phyloP scores from a whole-genome alignment of 2,329 filamentous ascomycete genomes.

The Stagonosporopsis cucurbitacearum region DNA sequence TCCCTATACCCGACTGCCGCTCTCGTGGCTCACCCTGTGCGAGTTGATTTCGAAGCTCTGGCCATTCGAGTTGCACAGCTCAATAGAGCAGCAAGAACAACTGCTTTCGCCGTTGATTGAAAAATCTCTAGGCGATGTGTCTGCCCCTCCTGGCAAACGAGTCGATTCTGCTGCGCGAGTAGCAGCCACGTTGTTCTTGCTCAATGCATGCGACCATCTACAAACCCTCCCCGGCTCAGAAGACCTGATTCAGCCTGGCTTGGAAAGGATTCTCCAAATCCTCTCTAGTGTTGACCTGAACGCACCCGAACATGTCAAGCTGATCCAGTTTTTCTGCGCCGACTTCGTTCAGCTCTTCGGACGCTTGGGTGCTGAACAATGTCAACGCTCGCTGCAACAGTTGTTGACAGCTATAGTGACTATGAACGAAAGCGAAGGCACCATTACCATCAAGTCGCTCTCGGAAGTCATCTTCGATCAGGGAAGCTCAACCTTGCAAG shows the following conservation, averaged over 20 bases:
- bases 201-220: slow-evolving; percentile 35
- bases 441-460: slow-evolving; percentile 25
- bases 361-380: slow-evolving; percentile 23
- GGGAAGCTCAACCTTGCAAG: slow-evolving; percentile 26
- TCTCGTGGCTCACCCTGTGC: slow-evolving; percentile 41
- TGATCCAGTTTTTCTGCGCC: slow-evolving; percentile 37
- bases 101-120: slow-evolving; percentile 35
- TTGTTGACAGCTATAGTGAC: slow-evolving; percentile 28
- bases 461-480: slow-evolving; percentile 32
- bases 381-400: slow-evolving; percentile 24
- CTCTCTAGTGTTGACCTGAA: slow-evolving; percentile 26
- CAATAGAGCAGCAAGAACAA: slow-evolving; percentile 30
- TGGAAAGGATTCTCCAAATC: slow-evolving; percentile 33
- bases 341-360: slow-evolving; percentile 36
- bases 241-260: slow-evolving; percentile 25
- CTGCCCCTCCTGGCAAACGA: slow-evolving; percentile 16
- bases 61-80: slow-evolving; percentile 40
- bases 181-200: slow-evolving; percentile 37
- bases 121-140: slow-evolving; percentile 34
- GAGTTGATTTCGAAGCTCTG: slow-evolving; percentile 39
- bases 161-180: slow-evolving; percentile 28
- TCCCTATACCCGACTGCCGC: slow-evolving; percentile 21
- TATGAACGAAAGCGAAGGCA: slow-evolving; percentile 12
- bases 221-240: slow-evolving; percentile 31
- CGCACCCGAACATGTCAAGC: slow-evolving; percentile 21